Evolutionary conservation across 1,139 yeast species (phyloP).

Genomic region (Eremothecium gossypii): DNA sequence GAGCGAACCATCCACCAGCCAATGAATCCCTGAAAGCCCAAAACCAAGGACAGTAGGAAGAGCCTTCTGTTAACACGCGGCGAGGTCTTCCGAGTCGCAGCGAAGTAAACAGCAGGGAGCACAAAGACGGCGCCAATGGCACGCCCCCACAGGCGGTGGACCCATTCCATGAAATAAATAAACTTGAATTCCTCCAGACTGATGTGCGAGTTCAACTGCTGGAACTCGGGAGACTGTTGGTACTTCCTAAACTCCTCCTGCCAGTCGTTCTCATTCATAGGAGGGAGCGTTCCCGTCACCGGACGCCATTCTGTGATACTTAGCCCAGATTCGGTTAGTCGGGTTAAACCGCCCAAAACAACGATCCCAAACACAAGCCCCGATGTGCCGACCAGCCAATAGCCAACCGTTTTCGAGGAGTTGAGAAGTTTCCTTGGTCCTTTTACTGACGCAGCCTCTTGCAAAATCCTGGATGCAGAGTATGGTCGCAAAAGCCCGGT

Average conservation of each 20-base stretch:
- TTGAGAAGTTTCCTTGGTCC: slow-evolving; percentile 21
- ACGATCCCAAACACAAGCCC: slow-evolving; percentile 90
- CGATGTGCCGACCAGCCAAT: slow-evolving; percentile 87
- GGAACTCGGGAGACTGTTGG: slow-evolving; percentile 81
- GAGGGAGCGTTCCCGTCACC: slow-evolving; percentile 90
- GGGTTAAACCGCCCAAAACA: slow-evolving; percentile 89
- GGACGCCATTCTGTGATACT: slow-evolving; percentile 99
- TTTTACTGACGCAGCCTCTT: not conserved
- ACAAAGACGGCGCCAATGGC: slow-evolving; percentile 77
- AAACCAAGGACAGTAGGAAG: slow-evolving; percentile 59
- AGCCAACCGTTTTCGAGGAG: slow-evolving; percentile 53
- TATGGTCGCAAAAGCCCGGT: not conserved
- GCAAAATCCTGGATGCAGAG: not conserved
- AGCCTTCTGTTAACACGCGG: slow-evolving; percentile 59
- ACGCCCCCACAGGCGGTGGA: slow-evolving; percentile 87
- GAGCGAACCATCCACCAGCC: slow-evolving; percentile 99
- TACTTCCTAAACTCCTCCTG: slow-evolving; percentile 73
- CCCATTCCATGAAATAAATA: slow-evolving; percentile 97
- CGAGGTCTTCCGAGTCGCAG: slow-evolving; percentile 57
- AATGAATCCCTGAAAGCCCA: slow-evolving; percentile 89
- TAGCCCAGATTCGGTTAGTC: slow-evolving; percentile 91
- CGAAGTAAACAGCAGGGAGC: slow-evolving; percentile 77
- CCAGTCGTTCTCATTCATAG: slow-evolving; percentile 75
- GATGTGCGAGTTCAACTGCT: slow-evolving; percentile 80
- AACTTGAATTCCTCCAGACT: slow-evolving; percentile 90